Base-by-base conservation (phyloP, 352 stramenopile species). In the Phytophthora vignae region DNA sequence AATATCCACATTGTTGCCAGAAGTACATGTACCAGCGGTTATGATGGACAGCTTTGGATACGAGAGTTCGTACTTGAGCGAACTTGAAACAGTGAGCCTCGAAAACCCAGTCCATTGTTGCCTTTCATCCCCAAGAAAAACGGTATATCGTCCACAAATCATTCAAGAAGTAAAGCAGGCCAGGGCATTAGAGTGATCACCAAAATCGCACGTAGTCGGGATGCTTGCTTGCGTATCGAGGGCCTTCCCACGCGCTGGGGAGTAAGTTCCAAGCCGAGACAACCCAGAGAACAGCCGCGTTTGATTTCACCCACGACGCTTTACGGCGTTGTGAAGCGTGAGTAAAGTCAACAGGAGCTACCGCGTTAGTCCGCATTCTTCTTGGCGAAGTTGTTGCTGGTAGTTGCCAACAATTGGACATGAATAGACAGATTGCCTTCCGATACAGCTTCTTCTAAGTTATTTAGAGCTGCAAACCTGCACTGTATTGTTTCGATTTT, bases 71-170 rank as follows among this genome's bases (percentile, higher is more conserved):
- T 62, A 21, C 33, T 38, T 12, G 36, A 10, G 52, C 55, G 33
- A 53, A 62, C 9, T 22, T 62, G 55, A n/a, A 62, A 62, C 7
- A 62, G 38, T 5, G 38, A 62, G 8, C 55, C 38, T 38, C 55
- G 21, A 38, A 52, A 8, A 21, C 21, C 38, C 19, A 22, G 15
- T 22, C 38, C 55, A 15, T 62, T 53, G 36, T 62, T 62, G 15
- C 4, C 38, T 19, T 50, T 52, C 55, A 38, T 40, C 6, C 55
- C 38, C 1, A 19, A 19, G 4, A 53, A 19, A n/a, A 53, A 14
- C 14, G 55, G 55, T 21, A 62, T 62, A 15, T 1, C 9, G 9
- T 62, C 55, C 3, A 33, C 17, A 17, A 50, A 9, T 1, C 53
- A 5, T 21, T 50, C 55, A 3, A 62, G 29, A 22, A 62, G 4